Evolutionary conservation across 2,329 filamentous ascomycete genomes (phyloP), one percentile per base, ranked within the genome.

Genomic region (Fusarium marasasianum): DNA sequence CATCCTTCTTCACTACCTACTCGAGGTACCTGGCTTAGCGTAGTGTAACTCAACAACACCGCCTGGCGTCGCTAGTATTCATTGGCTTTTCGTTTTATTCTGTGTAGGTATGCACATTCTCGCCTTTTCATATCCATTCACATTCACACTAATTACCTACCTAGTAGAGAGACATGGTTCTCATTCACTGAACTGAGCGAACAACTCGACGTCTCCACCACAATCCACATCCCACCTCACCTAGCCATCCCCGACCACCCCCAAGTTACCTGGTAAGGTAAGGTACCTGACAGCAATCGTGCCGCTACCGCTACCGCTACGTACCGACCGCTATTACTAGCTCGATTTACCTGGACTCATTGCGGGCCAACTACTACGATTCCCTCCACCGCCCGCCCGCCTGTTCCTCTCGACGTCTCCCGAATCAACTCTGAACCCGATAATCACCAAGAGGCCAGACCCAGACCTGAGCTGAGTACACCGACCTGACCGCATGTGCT

Each of bases 351-450:
- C 37, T 70, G 51, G 37, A 56, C 65, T 69, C 48, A 69, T 63
- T 75, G 60, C 72, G 67, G 69, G 69, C 66, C 66, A 73, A 73
- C 57, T 72, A 56, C 69, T 69, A 60, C 60, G 69, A 68, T 57
- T 57, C 58, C 73, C 71, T 77, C 75, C 69, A 77, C 75, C 75
- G 76, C 76, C 67, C 76, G 72, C 74, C 68, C 65, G 72, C 68
- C 66, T 63, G 73, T 75, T 68, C 72, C 69, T 73, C 66, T 77
- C 63, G 71, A 74, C 71, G 63, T 76, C 71, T 70, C 73, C 71
- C 74, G 69, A 77, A 64, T 65, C 62, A 73, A 69, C 64, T 76
- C 55, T 72, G 66, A 63, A 74, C 43, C 43, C 60, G 68, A 65
- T 67, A 65, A 66, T 63, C 65, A 69, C 72, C 66, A 77, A 69